phyloP scores from a whole-genome alignment of 148 eudicot genomes.

The Rheum nobile region DNA sequence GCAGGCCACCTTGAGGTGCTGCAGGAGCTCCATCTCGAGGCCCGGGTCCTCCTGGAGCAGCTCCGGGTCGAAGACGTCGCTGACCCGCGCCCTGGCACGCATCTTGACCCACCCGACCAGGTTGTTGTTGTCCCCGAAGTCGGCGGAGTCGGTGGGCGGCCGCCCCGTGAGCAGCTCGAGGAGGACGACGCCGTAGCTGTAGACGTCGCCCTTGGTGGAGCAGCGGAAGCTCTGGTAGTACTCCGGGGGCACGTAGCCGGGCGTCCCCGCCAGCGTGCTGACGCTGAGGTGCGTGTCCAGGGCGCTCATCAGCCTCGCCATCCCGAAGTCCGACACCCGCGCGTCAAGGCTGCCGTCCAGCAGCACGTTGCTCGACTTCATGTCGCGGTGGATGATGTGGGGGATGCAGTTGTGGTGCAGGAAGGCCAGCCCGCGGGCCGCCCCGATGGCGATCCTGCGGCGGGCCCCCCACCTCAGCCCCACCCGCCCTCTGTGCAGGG shows the following conservation, averaged over 20 bases:
- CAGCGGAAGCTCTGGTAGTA: slow-evolving; percentile 71
- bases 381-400: slow-evolving; percentile 81
- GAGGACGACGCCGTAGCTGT: slow-evolving; percentile 85
- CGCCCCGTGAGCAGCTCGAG: slow-evolving; percentile 80
- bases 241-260: slow-evolving; percentile 88
- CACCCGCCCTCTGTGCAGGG: slow-evolving; percentile 53
- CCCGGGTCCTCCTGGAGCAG: slow-evolving; percentile 47
- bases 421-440: slow-evolving; percentile 80
- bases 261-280: slow-evolving; percentile 83
- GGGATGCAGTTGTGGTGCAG: slow-evolving; percentile 87
- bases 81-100: slow-evolving; percentile 46
- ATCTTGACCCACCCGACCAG: slow-evolving; percentile 88
- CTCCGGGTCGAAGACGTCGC: slow-evolving; percentile 64
- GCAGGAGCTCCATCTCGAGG: slow-evolving; percentile 58
- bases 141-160: slow-evolving; percentile 68
- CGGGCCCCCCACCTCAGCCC: slow-evolving; percentile 61
- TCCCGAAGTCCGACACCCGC: slow-evolving; percentile 85
- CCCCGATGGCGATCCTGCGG: slow-evolving; percentile 76
- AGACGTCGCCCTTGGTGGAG: slow-evolving; percentile 82
- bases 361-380: slow-evolving; percentile 89
- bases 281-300: slow-evolving; percentile 93
- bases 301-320: slow-evolving; percentile 85
- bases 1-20: slow-evolving; percentile 68
- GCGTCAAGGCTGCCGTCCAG: slow-evolving; percentile 73
- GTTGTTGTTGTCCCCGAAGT: slow-evolving; percentile 90